Conservation (phyloP, 176 grass and related monocot species). For the Oryza glaberrima region DNA sequence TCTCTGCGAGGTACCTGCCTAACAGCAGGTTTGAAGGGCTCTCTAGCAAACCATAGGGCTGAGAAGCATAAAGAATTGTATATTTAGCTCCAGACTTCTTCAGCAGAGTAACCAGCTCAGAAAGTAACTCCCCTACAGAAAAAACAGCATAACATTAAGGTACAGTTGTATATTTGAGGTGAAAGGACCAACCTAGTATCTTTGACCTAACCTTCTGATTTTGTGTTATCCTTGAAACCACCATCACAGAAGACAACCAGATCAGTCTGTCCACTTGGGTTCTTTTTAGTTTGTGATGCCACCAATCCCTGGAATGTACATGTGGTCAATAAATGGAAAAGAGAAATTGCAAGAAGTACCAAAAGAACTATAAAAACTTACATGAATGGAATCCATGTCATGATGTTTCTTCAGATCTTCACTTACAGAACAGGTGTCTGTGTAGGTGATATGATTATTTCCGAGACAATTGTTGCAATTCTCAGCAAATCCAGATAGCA, state of each 20-base stretch:
- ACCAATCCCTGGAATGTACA: constrained; percentile 62
- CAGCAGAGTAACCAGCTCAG: constrained; percentile 55
- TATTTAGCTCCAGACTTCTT: constrained; percentile 64
- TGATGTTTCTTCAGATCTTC: constrained; percentile 60
- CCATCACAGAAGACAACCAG: constrained; percentile 69
- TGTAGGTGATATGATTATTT: constrained; percentile 56
- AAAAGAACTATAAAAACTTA: constrained; percentile 37
- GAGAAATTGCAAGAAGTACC: neutral
- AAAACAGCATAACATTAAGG: constrained; percentile 1
- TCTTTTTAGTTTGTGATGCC: constrained; percentile 41
- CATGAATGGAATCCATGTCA: constrained; percentile 60
- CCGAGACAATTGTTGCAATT: constrained; percentile 67
- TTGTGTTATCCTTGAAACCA: constrained; percentile 48
- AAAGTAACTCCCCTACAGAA: constrained; percentile 75
- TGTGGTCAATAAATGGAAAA: neutral
- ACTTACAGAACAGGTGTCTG: constrained; percentile 49
- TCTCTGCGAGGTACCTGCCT: constrained; percentile 76
- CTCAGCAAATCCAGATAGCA: constrained; percentile 72
- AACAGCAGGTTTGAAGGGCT: constrained; percentile 43
- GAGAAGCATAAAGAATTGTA: constrained; percentile 80
- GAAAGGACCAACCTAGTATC: constrained; percentile 8
- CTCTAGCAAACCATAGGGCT: constrained; percentile 55
- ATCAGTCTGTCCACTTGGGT: constrained; percentile 53
- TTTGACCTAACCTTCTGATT: constrained; percentile 73
- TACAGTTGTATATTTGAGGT: neutral